phyloP scores from a whole-genome alignment of 352 stramenopile genomes.

The Plasmopara viticola region DNA sequence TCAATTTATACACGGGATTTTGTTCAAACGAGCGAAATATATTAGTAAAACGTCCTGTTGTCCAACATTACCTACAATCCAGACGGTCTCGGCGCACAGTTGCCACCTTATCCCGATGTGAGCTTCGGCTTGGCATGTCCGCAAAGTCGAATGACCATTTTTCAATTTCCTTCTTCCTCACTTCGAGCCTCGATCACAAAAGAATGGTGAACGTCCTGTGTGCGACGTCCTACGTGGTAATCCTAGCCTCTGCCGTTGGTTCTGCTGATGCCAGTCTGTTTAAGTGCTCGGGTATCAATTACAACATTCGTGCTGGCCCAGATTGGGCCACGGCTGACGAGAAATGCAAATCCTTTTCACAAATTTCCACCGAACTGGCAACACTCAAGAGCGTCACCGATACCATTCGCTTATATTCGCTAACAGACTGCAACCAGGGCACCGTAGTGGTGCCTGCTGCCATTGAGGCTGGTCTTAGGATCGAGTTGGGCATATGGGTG shows the following conservation, averaged over 20 bases:
- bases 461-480: constrained; percentile 36
- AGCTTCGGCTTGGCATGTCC: too few relatives aligned
- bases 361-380: constrained; percentile 44
- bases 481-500: constrained; percentile 54
- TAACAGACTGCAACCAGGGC: constrained; percentile 47
- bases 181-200: too few relatives aligned
- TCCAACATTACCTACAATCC: too few relatives aligned
- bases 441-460: constrained; percentile 31
- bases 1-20: too few relatives aligned
- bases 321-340: constrained; percentile 39
- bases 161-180: too few relatives aligned
- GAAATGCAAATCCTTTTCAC: constrained; percentile 49
- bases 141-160: too few relatives aligned
- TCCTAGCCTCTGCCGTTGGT: constrained; percentile 1
- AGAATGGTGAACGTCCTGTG: too few relatives aligned
- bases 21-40: too few relatives aligned
- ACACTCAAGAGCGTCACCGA: constrained; percentile 41
- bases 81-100: too few relatives aligned
- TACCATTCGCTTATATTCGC: constrained; percentile 44
- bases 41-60: too few relatives aligned
- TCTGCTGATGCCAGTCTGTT: constrained; percentile 26
- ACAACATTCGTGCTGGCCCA: constrained; percentile 56
- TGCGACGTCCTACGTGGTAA: too few relatives aligned
- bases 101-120: too few relatives aligned
- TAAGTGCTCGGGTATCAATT: constrained; percentile 62